phyloP scores from a whole-genome alignment of 768 basidiomycete genomes.

The Suillus luteus region DNA sequence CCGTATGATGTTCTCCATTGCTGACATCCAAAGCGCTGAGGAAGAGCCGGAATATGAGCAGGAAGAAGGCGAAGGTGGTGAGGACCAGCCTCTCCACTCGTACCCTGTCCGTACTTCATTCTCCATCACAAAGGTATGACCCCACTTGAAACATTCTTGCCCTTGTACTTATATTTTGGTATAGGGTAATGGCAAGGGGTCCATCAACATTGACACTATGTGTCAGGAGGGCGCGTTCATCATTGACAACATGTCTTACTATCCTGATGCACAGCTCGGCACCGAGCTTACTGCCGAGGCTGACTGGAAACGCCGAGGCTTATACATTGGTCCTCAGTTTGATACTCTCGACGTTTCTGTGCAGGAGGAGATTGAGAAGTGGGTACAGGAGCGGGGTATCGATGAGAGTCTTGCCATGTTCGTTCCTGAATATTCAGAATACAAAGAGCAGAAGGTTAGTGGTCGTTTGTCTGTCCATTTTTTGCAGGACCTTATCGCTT shows the following conservation, averaged over 20 bases:
- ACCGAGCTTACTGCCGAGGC: constrained; percentile 83
- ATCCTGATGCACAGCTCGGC: constrained; percentile 69
- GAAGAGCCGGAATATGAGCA: constrained; percentile 41
- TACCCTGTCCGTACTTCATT: constrained; percentile 81
- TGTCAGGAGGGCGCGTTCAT: constrained; percentile 79
- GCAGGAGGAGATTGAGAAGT: constrained; percentile 91
- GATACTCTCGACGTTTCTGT: constrained; percentile 85
- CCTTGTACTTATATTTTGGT: not conserved
- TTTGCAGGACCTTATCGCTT: constrained; percentile 15
- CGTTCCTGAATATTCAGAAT: constrained; percentile 84
- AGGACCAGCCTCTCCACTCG: constrained; percentile 35
- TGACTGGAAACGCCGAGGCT: constrained; percentile 89
- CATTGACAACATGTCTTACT: constrained; percentile 90
- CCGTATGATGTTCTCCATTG: constrained; percentile 89
- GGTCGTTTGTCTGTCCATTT: constrained; percentile 22
- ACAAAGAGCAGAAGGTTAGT: constrained; percentile 90
- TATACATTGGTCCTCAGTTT: constrained; percentile 94
- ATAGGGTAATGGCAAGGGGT: constrained; percentile 57
- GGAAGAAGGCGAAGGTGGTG: constrained; percentile 38
- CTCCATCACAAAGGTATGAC: constrained; percentile 78
- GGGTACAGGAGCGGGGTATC: constrained; percentile 87
- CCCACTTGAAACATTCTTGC: not conserved
- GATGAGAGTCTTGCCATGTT: constrained; percentile 81
- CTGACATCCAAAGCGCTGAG: constrained; percentile 68
- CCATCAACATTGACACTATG: constrained; percentile 76